Evolutionary conservation across 768 basidiomycete species (phyloP), one percentile per base, ranked within the genome.

Genomic region (Pleurotus sapidus): DNA sequence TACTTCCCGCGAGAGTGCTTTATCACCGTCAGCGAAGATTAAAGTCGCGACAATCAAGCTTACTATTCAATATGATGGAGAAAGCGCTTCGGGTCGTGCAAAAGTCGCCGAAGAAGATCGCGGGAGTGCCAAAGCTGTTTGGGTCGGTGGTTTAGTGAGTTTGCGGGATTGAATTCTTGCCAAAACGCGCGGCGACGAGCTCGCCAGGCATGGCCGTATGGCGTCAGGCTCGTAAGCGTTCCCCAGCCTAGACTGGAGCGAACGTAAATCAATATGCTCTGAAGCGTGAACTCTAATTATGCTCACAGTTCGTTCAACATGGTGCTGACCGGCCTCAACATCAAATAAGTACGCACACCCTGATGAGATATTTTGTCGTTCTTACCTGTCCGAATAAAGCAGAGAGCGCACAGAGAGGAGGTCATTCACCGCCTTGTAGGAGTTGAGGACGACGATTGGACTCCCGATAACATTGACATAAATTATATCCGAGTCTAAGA

Each of bases 171-270:
- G 59, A 80, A 75, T 54, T 79, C 72, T 47, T 74, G 65, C 39
- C 72, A 69, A 60, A 81, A 78, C 9, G 72, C 49, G n/a, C 73
- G 68, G 5, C 81, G 72, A 18, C 72, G 72, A 9, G 68, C 67
- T 46, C 69, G 73, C 80, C 80, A 80, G 25, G 53, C 46, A 38
- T 70, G 64, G n/a, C 74, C 74, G 48, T 80, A 80, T 3, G 67
- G 69, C 69, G 77, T 70, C 38, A 73, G 62, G 2, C 68, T 67
- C 48, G 79, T 69, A 46, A 70, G 63, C 69, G 73, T 76, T 24
- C 68, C 70, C 63, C 71, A 75, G 2, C 77, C 77, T 65, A 78
- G 74, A 30, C 79, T 78, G 48, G 48, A 53, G 24, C 27, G 8
- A 25, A 24, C 24, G 11, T 30, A 15, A 34, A 18, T 30, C 14